These are phyloP conservation scores for Galerina marginata DNA, from an alignment of 768 basidiomycete species.

Conservation along the genomic window DNA sequence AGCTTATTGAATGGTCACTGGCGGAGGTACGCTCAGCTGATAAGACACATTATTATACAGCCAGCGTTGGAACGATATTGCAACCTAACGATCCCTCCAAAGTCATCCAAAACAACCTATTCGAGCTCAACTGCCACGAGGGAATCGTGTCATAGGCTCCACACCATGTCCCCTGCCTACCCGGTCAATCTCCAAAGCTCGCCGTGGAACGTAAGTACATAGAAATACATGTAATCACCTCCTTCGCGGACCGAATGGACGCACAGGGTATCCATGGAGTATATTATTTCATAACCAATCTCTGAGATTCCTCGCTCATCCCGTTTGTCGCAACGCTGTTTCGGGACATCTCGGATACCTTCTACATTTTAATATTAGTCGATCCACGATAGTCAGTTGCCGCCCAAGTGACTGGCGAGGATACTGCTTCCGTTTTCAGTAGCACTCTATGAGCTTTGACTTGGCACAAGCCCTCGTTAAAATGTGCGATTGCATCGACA, in stretches of 20 bases:
- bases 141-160: no score
- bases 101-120: no score
- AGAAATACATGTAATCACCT: no score
- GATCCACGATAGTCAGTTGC: slow-evolving; percentile 18
- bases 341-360: neutral
- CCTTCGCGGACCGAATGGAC: neutral
- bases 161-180: no score
- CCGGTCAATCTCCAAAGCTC: no score
- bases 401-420: slow-evolving; percentile 15
- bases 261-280: neutral
- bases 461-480: slow-evolving; percentile 15
- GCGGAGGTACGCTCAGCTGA: no score
- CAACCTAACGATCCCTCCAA: no score
- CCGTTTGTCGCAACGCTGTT: neutral
- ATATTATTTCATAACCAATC: neutral
- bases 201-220: no score
- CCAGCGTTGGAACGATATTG: no score
- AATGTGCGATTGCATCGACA: slow-evolving; percentile 50
- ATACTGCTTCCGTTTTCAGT: neutral
- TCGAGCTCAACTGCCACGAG: no score
- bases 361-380: slow-evolving; percentile 3
- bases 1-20: no score
- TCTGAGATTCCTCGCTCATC: neutral
- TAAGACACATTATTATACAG: no score
- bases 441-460: neutral